These are phyloP conservation scores for Phytopythium helicoides DNA, from an alignment of 352 stramenopile genomes.

Conservation along the genomic window DNA sequence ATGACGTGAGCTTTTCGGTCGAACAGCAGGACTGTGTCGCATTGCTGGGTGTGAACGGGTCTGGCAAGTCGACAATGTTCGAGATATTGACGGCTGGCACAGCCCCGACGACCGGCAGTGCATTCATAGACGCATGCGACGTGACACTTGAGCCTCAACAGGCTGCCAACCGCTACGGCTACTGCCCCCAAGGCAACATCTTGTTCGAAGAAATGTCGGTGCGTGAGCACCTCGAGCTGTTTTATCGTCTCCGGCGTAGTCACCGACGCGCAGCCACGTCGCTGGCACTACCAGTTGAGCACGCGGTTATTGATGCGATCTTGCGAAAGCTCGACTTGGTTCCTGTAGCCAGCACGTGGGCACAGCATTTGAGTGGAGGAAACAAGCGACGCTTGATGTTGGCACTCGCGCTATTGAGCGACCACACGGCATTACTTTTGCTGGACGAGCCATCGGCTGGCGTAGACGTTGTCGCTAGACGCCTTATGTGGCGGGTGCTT, in stretches of 20 bases:
- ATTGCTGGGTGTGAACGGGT: constrained; percentile 93
- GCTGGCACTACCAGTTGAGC: constrained; percentile 20
- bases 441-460: constrained; percentile 82
- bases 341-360: constrained; percentile 51
- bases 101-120: constrained; percentile 61
- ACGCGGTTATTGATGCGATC: constrained; percentile 32
- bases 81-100: constrained; percentile 93
- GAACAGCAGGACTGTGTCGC: constrained; percentile 89
- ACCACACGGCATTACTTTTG: constrained; percentile 61
- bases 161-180: constrained; percentile 61
- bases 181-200: constrained; percentile 79
- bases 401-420: constrained; percentile 63
- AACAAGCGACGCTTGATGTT: constrained; percentile 84
- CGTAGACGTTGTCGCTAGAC: constrained; percentile 75
- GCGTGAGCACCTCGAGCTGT: constrained; percentile 73
- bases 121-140: constrained; percentile 54
- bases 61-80: constrained; percentile 97
- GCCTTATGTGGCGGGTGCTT: constrained; percentile 79
- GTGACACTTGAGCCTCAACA: constrained; percentile 52
- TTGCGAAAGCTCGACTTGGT: constrained; percentile 59
- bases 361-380: constrained; percentile 69
- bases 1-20: constrained; percentile 84
- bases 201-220: constrained; percentile 72
- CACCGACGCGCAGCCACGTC: constrained; percentile 5
- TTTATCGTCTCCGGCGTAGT: constrained; percentile 47